Percentiles rank a stretch among this genome's conserved stretches.
Evolutionary conservation across 345 rosid species (phyloP).

Genomic region (Triadica sebifera): DNA sequence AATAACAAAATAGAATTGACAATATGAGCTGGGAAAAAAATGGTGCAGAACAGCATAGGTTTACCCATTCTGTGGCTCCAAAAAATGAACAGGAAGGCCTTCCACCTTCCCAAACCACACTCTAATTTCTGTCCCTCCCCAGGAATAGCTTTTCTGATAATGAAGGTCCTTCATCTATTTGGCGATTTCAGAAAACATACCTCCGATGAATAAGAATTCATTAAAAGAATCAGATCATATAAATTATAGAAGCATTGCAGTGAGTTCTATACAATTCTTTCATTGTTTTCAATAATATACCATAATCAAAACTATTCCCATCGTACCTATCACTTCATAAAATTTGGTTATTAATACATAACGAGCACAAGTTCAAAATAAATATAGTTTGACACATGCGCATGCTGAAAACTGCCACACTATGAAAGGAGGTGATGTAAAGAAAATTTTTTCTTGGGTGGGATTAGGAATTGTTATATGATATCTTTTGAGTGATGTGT

Average conservation of each 20-base stretch:
- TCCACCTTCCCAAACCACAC: conserved; percentile 92
- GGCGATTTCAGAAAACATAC: conserved; percentile 16
- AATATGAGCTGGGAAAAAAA: neutral
- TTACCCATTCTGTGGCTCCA: conserved; percentile 92
- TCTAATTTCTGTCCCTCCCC: conserved; percentile 87
- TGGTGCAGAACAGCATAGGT: conserved; percentile 11
- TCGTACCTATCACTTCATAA: too few relatives aligned
- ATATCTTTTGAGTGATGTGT: neutral
- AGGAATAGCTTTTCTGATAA: conserved; percentile 59
- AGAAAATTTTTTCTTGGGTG: too few relatives aligned
- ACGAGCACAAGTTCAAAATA: neutral
- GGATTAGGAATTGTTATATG: too few relatives aligned
- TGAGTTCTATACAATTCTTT: neutral
- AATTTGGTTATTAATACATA: neutral
- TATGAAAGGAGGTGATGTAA: too few relatives aligned
- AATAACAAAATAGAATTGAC: neutral
- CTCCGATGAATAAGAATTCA: conserved; percentile 12
- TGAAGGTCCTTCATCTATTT: conserved; percentile 77
- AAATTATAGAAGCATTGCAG: neutral
- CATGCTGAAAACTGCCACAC: neutral
- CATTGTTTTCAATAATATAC: neutral
- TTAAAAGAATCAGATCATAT: neutral
- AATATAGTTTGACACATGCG: neutral
- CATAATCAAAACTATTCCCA: too few relatives aligned
- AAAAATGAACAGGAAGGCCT: conserved; percentile 82